A percentile compares a stretch with the other conserved stretches of the same genome.
Conservation (phyloP, 768 basidiomycete genomes). For the Hebeloma cylindrosporum region DNA sequence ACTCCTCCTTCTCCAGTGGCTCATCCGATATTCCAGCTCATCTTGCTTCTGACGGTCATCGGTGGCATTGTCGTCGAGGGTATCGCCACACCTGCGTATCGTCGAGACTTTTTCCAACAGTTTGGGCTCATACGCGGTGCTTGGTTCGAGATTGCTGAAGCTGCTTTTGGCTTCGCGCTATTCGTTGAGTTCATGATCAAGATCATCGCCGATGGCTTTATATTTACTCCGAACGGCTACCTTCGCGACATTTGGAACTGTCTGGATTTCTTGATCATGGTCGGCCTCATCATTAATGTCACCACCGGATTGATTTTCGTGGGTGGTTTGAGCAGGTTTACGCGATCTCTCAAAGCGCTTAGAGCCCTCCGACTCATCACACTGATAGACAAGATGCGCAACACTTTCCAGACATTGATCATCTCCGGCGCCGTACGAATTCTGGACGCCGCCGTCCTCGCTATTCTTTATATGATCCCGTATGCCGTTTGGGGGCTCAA, state of each 20-base stretch:
- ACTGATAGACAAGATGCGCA: slow-evolving; percentile 80
- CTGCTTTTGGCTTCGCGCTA: slow-evolving; percentile 66
- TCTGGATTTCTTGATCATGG: slow-evolving; percentile 84
- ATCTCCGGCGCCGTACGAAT: slow-evolving; percentile 85
- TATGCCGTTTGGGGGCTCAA: slow-evolving; percentile 94
- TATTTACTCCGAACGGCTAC: slow-evolving; percentile 91
- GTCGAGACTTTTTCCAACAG: slow-evolving; percentile 62
- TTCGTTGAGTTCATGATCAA: slow-evolving; percentile 88
- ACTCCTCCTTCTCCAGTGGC: slow-evolving; percentile 59
- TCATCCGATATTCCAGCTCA: slow-evolving; percentile 70
- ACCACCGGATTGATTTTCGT: slow-evolving; percentile 70
- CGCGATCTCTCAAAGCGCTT: slow-evolving; percentile 83
- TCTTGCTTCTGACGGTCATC: slow-evolving; percentile 74
- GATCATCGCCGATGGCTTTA: slow-evolving; percentile 87
- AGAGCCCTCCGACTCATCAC: slow-evolving; percentile 89
- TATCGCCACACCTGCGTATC: slow-evolving; percentile 82
- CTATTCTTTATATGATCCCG: slow-evolving; percentile 89
- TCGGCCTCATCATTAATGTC: slow-evolving; percentile 73
- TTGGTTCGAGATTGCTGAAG: slow-evolving; percentile 89
- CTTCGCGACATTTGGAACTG: slow-evolving; percentile 90
- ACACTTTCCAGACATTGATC: slow-evolving; percentile 84
- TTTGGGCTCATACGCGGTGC: slow-evolving; percentile 63
- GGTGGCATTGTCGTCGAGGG: slow-evolving; percentile 81
- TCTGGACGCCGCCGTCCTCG: slow-evolving; percentile 85
- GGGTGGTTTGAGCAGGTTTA: slow-evolving; percentile 78